A percentile compares a stretch with the other conserved stretches of the same genome.
phyloP scores from a whole-genome alignment of 257 asterid species.

The Solanum sejunctum region DNA sequence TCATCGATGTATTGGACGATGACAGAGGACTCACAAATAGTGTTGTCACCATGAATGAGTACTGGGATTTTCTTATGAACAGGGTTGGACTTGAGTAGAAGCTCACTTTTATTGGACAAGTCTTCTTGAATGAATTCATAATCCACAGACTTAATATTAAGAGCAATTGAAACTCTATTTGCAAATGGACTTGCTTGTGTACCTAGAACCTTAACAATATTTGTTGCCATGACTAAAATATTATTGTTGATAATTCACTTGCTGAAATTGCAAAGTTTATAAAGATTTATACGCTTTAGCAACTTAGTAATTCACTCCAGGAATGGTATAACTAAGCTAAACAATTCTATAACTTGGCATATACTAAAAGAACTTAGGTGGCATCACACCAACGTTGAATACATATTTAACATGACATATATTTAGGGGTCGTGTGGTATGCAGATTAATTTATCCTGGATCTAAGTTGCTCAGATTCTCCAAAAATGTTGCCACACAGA shows the following conservation, averaged over 20 bases:
- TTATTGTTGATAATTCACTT: background rate
- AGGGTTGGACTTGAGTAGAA: constrained; percentile 35
- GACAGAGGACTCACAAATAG: constrained; percentile 36
- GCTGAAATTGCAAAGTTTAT: background rate
- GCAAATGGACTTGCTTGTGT: constrained; percentile 13
- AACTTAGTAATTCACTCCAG: background rate
- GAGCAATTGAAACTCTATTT: constrained; percentile 7
- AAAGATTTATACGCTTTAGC: background rate
- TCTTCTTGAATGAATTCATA: constrained; percentile 12
- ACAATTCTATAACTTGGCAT: background rate
- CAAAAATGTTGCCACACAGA: no score
- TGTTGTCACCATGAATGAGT: constrained; percentile 13
- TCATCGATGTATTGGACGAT: constrained; percentile 38
- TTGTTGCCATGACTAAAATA: constrained; percentile 1
- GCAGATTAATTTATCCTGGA: background rate
- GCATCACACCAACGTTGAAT: background rate
- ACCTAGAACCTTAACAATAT: constrained; percentile 10
- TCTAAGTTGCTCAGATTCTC: no score
- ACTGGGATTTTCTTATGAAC: constrained; percentile 49
- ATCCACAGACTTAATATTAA: constrained; percentile 6
- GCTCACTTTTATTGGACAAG: constrained; percentile 17
- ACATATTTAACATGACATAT: no score
- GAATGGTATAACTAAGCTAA: background rate
- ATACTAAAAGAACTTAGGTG: background rate
- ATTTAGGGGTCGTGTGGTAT: background rate